These are phyloP conservation scores for Geoglossum cookeanum DNA, from an alignment of 2,329 filamentous ascomycete genomes.

Conservation along the genomic window DNA sequence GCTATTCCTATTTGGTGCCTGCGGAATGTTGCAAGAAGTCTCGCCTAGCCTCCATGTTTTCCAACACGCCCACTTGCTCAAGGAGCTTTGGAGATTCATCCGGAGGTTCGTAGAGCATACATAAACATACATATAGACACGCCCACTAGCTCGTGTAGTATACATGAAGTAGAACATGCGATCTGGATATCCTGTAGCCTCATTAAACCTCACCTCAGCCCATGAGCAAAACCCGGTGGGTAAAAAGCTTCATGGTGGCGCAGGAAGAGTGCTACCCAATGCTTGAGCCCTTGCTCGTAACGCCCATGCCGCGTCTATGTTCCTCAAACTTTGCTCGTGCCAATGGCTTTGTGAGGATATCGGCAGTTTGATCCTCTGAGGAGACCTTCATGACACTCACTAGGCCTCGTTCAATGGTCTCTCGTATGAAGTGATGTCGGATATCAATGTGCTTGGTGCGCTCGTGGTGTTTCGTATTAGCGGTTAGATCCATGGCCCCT, in stretches of 20 bases:
- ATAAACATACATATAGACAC: not conserved
- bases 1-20: no score
- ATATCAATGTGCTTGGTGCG: slow-evolving; percentile 10
- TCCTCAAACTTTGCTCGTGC: not conserved
- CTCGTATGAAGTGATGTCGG: slow-evolving; percentile 8
- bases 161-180: not conserved
- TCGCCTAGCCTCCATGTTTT: no score
- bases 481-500: slow-evolving; percentile 5
- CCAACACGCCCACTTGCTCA: no score
- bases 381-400: no score
- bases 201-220: not conserved
- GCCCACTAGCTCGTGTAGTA: not conserved
- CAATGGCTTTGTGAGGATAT: slow-evolving; percentile 2
- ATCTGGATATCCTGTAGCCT: not conserved
- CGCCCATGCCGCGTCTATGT: not conserved
- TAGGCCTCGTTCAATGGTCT: not conserved
- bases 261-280: not conserved
- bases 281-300: not conserved
- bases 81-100: no score
- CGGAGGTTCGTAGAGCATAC: no score
- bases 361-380: no score
- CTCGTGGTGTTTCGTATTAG: slow-evolving; percentile 7
- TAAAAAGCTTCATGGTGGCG: not conserved
- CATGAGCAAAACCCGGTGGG: not conserved
- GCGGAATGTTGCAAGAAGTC: no score